These are phyloP conservation scores for Aureobasidium sp. DNA, from an alignment of 2,329 filamentous ascomycete genomes.

Conservation along the genomic window DNA sequence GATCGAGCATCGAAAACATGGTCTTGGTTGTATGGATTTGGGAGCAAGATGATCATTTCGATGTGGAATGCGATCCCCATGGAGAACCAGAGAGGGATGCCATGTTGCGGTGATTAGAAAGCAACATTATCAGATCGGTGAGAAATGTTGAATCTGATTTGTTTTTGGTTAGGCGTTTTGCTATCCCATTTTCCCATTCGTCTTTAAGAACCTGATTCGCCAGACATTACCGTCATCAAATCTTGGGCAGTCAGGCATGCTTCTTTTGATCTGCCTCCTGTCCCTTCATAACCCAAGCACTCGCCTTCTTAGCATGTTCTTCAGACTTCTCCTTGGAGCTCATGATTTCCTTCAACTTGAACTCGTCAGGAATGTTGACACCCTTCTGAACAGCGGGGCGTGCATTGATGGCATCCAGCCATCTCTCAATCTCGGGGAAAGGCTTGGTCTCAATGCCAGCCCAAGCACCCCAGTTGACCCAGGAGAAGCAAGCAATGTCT, in stretches of 20 bases:
- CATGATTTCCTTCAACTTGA: slow-evolving; percentile 31
- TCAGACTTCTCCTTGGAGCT: slow-evolving; percentile 30
- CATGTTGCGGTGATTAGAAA: neutral
- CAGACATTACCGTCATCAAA: neutral
- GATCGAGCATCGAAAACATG: neutral
- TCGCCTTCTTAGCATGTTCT: slow-evolving; percentile 30
- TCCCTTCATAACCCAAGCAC: slow-evolving; percentile 30
- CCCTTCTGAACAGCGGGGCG: slow-evolving; percentile 26
- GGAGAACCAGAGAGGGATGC: neutral
- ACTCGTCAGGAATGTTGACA: slow-evolving; percentile 28
- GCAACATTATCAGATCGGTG: neutral
- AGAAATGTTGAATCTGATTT: neutral
- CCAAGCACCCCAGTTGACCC: slow-evolving; percentile 38
- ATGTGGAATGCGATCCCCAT: neutral
- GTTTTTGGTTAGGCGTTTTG: neutral
- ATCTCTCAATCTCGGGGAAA: slow-evolving; percentile 25
- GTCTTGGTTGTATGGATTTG: neutral
- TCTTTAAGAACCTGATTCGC: neutral
- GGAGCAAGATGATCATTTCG: neutral
- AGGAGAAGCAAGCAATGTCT: slow-evolving; percentile 38
- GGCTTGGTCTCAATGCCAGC: slow-evolving; percentile 25
- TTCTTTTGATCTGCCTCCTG: slow-evolving; percentile 32
- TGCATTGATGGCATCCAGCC: slow-evolving; percentile 27
- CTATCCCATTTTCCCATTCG: neutral
- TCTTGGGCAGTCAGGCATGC: slow-evolving; percentile 21